Base-by-base conservation (phyloP, 768 basidiomycete genomes). In the Mycena galericulata region DNA sequence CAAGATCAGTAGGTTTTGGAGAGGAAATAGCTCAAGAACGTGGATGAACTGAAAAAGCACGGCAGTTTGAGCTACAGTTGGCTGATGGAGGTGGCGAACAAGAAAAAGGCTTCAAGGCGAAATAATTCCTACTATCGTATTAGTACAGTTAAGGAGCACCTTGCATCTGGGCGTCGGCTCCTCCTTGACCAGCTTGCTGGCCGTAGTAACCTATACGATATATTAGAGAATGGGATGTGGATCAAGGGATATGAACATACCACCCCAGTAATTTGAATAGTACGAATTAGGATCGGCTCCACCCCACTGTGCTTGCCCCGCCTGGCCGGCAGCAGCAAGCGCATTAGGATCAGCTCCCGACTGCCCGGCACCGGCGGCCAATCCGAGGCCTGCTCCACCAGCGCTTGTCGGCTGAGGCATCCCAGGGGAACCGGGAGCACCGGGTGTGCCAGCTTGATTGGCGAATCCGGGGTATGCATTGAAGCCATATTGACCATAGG, bases 201-300 rank as follows among this genome's bases (percentile, higher is more conserved):
- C 89, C 88, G 73, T 95, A 95, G 75, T 95, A 95, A 70, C 93
- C 94, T 95, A 59, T 2, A 43, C 29, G 56, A 69, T 67, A 34
- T 55, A 55, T 75, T 67, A 60, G 72, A 67, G 57, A 58, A 62
- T 43, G 62, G 30, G 12, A 20, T n/a, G 55, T 66, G 30, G 18
- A 40, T 29, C 32, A 27, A 38, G 45, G 5, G 38, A 15, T 20
- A 57, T 22, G 57, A 49, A 83, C 90, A 74, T 67, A 94, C 93
- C 92, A 77, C 92, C 90, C 93, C 93, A 94, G 77, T 94, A 93
- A 76, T 92, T 92, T 62, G 88, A 88, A 79, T 93, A 93, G 79
- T 93, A 93, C 66, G 86, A 86, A 75, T 82, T 90, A 63, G 92
- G 89, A 75, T 94, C 92, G 51, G 89, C 87, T 27, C 86, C 84